Evolutionary conservation across 2,329 filamentous ascomycete species (phyloP).

Genomic region (Aspergillus tubingensis): DNA sequence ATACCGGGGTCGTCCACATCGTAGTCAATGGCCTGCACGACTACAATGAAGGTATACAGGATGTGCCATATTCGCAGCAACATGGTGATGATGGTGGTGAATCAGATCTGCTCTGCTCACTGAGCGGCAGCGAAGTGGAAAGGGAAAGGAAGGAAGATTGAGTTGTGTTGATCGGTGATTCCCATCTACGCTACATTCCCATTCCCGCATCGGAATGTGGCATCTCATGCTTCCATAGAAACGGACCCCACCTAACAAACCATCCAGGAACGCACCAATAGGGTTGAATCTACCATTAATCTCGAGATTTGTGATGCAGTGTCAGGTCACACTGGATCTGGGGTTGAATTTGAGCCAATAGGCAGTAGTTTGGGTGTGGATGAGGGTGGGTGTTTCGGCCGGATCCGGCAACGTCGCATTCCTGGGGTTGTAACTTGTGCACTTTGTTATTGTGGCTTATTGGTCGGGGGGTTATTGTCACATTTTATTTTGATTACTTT

Average conservation of each 20-base stretch:
- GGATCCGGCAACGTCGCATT: slow-evolving; percentile 13
- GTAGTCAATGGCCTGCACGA: slow-evolving; percentile 19
- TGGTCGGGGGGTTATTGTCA: no score
- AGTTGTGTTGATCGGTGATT: slow-evolving; percentile 38
- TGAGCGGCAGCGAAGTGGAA: no score
- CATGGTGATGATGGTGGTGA: slow-evolving; percentile 12
- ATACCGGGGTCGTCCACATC: slow-evolving; percentile 19
- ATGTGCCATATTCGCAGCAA: slow-evolving; percentile 16
- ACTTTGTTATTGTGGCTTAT: no score
- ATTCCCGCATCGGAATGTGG: neutral
- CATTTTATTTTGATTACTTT: no score
- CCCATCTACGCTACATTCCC: slow-evolving; percentile 38
- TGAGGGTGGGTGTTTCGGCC: neutral
- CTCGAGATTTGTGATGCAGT: neutral
- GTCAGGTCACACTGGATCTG: neutral
- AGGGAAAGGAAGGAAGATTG: neutral
- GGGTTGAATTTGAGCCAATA: neutral
- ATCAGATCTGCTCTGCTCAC: no score
- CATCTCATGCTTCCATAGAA: neutral
- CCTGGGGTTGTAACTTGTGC: neutral
- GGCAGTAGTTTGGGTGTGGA: neutral
- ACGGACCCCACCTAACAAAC: neutral
- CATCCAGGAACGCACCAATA: neutral
- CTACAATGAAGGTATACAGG: slow-evolving; percentile 11
- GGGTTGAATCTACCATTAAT: neutral